Evolutionary conservation across 140 eudicot genomes (phyloP), one percentile per base, ranked within the genome.

Genomic region (Flaveria floridana): DNA sequence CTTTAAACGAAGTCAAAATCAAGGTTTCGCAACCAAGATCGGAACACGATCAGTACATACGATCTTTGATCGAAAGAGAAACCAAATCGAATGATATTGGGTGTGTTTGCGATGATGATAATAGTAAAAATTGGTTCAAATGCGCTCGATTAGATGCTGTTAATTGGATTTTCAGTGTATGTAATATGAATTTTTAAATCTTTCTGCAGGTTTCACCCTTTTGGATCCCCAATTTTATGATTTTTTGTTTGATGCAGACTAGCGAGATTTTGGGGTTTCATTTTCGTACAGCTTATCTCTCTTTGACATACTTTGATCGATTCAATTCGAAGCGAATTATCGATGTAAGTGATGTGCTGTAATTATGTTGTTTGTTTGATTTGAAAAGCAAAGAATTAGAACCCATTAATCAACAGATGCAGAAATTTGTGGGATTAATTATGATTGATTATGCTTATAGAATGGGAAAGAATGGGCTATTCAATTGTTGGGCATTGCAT

Each of bases 221-320:
- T 6, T 65, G 37, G 30, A 42, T 80, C 23, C 10, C 14, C 20
- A 25, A 47, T 37, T 76, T 79, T 20, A 10, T 68, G 26, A 18
- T 5, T 47, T 56, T 34, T 30, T 18, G 2, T 74, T 85, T 80
- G n/a, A 68, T 12, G 85, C 90, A 91, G 97, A 82, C 85, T 19
- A 84, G 84, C 47, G 85, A 81, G 46, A 63, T 57, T 23, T 83
- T 88, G 59, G 91, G 94, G 78, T 84, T 81, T 70, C 93, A 82
- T 28, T 78, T 75, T 64, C 80, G 85, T 51, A 91, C 97, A 14
- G 95, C 94, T 70, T 89, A 85, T 85, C 84, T 91, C 20, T 84
- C 96, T 62, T 13, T 91, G 86, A 71, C 82, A 23, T 91, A 91
- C 72, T 85, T 91, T 53, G 97, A 91, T 74, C 87, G 86, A 9